Percentiles rank a stretch among this genome's conserved stretches.
Evolutionary conservation across 2,329 filamentous ascomycete genomes (phyloP).

Genomic region (Tolypocladium tropicale): DNA sequence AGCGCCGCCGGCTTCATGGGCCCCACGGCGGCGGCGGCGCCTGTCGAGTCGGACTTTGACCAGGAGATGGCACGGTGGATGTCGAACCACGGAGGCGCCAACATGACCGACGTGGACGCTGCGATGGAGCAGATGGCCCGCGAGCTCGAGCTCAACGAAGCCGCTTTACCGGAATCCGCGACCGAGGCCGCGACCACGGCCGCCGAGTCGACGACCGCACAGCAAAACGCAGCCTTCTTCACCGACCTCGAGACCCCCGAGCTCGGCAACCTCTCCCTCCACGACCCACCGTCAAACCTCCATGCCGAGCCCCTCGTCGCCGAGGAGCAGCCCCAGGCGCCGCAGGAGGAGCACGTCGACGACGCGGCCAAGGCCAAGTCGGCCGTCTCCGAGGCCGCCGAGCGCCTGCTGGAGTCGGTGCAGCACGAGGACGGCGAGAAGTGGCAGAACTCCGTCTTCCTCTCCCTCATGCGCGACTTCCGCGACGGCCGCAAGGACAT

Average conservation of each 20-base stretch:
- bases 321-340: slow-evolving; percentile 2
- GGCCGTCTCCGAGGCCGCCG: slow-evolving; percentile 30
- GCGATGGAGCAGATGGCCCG: slow-evolving; percentile 32
- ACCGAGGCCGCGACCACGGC: slow-evolving; percentile 4
- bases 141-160: slow-evolving; percentile 27
- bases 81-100: slow-evolving; percentile 19
- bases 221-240: slow-evolving; percentile 5
- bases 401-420: slow-evolving; percentile 31
- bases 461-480: slow-evolving; percentile 34
- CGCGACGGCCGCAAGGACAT: slow-evolving; percentile 34
- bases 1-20: slow-evolving; percentile 14
- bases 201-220: not conserved
- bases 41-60: slow-evolving; percentile 25
- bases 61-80: slow-evolving; percentile 32
- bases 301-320: slow-evolving; percentile 4
- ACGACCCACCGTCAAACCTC: not conserved
- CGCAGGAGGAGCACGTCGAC: slow-evolving; percentile 6
- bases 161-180: slow-evolving; percentile 11
- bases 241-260: slow-evolving; percentile 21
- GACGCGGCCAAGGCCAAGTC: slow-evolving; percentile 16
- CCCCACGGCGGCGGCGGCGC: slow-evolving; percentile 9
- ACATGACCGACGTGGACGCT: slow-evolving; percentile 29
- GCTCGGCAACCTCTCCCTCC: slow-evolving; percentile 20
- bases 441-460: slow-evolving; percentile 35
- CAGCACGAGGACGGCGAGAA: slow-evolving; percentile 34